Evolutionary conservation across 495 filamentous ascomycete genomes (phyloP), one percentile per base, ranked within the genome.

Genomic region (Emericellopsis terricola): DNA sequence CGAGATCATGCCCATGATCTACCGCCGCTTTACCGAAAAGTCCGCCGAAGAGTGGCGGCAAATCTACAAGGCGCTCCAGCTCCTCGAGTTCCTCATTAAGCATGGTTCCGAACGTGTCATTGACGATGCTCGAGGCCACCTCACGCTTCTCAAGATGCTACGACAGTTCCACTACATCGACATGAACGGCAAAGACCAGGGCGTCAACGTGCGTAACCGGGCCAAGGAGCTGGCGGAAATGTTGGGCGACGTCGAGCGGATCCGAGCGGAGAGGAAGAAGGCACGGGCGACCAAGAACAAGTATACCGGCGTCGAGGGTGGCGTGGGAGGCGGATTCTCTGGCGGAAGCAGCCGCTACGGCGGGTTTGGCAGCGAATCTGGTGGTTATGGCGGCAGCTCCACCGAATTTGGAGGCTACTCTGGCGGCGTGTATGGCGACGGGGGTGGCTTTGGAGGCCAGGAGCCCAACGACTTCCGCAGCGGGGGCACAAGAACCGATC

Each of bases 1-100:
- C 52, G 89, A 99, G 55, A 96, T 99, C 50, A 99, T 99, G 89
- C 89, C 89, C 30, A 81, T 99, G 81, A 94, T 99, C 44, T 99
- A 99, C 64, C 91, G 91, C 49, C 78, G 89, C 31, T 99, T 99
- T 49, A 99, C 89, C 35, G 89, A 99, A 51, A 99, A 99, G 60
- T 68, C 82, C 14, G 85, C 91, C 29, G 89, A 99, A 51, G 89
- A 99, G 55, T 99, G 89, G 89, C 73, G 91, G 41, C 89, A 99
- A 53, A 99, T 96, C 40, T 99, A 96, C 64, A 99, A 99, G 67
- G 73, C 74, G 31, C 78, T 99, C 15, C 89, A 96, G 62, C 68
- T 99, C 17, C 76, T 99, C 44, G 89, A 99, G 52, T 96, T 92
- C 53, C 69, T 99, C 19, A 78, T 99, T 57, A 96, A 96, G 66